Evolutionary conservation across 345 rosid species (phyloP).

Genomic region (Carallia brachiata): DNA sequence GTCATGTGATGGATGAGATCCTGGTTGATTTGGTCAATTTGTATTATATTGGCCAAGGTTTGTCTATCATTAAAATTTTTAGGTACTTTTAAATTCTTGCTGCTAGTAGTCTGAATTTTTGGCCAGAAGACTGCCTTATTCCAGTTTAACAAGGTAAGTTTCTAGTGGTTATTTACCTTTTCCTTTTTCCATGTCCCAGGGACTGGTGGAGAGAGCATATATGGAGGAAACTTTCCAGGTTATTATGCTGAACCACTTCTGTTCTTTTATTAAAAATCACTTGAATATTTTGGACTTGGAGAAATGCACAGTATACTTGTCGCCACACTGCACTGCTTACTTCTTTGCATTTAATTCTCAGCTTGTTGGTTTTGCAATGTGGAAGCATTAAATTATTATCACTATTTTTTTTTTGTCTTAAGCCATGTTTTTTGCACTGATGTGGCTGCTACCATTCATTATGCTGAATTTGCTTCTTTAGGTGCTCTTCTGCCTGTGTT

Average conservation of each 20-base stretch:
- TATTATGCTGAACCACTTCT: conserved; percentile 14
- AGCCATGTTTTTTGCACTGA: neutral
- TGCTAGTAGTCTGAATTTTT: neutral
- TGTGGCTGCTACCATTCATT: neutral
- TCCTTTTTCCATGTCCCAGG: conserved; percentile 44
- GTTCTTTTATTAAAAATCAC: neutral
- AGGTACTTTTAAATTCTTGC: no score
- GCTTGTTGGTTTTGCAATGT: conserved; percentile 3
- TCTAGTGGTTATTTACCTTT: neutral
- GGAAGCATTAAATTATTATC: neutral
- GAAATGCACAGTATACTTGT: neutral
- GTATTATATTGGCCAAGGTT: no score
- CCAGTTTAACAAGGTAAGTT: no score
- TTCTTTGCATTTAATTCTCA: conserved; percentile 4
- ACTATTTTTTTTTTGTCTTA: neutral
- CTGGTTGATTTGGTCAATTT: no score
- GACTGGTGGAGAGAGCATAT: conserved; percentile 89
- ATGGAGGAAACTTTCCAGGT: conserved; percentile 88
- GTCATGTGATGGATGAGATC: no score
- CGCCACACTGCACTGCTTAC: no score
- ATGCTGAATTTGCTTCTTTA: no score
- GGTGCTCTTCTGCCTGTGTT: no score
- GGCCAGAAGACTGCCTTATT: neutral
- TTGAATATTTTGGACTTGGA: neutral
- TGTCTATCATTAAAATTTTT: no score